These are phyloP conservation scores for Austroboletus niveus DNA, from an alignment of 1,284 basidiomycete genomes.

Conservation along the genomic window DNA sequence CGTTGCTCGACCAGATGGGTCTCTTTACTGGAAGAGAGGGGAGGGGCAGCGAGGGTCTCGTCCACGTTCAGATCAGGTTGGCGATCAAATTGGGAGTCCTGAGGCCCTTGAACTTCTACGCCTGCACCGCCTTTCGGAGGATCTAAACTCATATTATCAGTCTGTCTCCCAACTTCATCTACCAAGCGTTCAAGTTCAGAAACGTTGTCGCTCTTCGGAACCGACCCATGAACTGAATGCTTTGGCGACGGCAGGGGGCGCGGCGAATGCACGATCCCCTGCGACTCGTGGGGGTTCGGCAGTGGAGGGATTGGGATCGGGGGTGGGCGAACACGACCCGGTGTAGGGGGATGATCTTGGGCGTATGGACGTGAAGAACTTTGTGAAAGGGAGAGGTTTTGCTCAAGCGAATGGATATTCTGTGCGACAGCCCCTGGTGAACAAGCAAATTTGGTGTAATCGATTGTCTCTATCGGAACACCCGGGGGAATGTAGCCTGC, in stretches of 20 bases:
- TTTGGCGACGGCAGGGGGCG: conserved; percentile 32
- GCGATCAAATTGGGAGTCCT: conserved; percentile 3
- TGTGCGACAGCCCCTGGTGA: conserved; percentile 61
- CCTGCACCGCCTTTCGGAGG: conserved; percentile 33
- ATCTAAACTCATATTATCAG: conserved; percentile 41
- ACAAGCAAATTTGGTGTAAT: conserved; percentile 31
- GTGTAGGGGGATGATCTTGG: conserved; percentile 8
- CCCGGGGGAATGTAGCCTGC: conserved; percentile 6
- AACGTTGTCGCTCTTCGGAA: conserved; percentile 55
- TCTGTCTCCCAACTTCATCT: conserved; percentile 45
- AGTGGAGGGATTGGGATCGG: conserved; percentile 20
- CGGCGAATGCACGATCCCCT: conserved; percentile 27
- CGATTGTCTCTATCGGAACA: conserved; percentile 6
- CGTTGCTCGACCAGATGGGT: conserved; percentile 19
- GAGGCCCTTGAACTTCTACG: conserved; percentile 10
- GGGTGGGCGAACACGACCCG: conserved; percentile 13
- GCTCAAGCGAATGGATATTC: conserved; percentile 55
- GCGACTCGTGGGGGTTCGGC: conserved; percentile 32
- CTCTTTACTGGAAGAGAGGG: conserved; percentile 44
- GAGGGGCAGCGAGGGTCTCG: conserved; percentile 61
- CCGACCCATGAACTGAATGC: conserved; percentile 34
- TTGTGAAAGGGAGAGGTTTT: conserved; percentile 62
- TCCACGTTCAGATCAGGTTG: conserved; percentile 27
- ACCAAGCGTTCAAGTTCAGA: conserved; percentile 67
- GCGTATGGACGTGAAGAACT: conserved; percentile 23